A percentile compares a stretch with the other conserved stretches of the same genome.
Conservation (phyloP, 495 filamentous ascomycete species). For the Viridothelium virens region DNA sequence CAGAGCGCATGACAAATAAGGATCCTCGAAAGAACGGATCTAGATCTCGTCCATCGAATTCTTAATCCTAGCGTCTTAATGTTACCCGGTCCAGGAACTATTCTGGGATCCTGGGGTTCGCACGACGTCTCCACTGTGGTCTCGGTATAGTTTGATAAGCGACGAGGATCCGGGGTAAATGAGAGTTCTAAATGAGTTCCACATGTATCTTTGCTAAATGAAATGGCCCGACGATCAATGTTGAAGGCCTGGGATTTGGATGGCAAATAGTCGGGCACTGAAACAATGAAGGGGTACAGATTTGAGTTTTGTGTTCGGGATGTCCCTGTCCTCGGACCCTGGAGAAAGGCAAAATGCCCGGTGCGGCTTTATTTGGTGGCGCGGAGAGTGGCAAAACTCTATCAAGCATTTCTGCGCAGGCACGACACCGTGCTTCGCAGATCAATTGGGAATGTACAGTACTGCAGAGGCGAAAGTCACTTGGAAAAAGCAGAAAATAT, state of each 20-base stretch:
- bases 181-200: not conserved
- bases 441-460: no score
- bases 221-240: not conserved
- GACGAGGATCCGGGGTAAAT: not conserved
- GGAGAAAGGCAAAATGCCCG: not conserved
- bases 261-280: not conserved
- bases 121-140: no score
- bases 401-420: not conserved
- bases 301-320: not conserved
- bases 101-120: no score
- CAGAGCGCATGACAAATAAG: no score
- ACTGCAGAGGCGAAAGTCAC: not conserved
- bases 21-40: no score
- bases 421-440: no score
- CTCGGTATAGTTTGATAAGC: not conserved
- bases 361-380: not conserved
- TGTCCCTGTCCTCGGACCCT: not conserved
- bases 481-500: not conserved
- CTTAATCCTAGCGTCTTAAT: no score
- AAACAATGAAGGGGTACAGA: conserved; percentile 9
- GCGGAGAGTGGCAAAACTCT: not conserved
- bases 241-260: not conserved
- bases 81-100: no score
- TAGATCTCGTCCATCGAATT: no score
- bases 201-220: not conserved